These are phyloP conservation scores for Candida sp. DNA, from an alignment of 1,139 yeast species.

Conservation along the genomic window DNA sequence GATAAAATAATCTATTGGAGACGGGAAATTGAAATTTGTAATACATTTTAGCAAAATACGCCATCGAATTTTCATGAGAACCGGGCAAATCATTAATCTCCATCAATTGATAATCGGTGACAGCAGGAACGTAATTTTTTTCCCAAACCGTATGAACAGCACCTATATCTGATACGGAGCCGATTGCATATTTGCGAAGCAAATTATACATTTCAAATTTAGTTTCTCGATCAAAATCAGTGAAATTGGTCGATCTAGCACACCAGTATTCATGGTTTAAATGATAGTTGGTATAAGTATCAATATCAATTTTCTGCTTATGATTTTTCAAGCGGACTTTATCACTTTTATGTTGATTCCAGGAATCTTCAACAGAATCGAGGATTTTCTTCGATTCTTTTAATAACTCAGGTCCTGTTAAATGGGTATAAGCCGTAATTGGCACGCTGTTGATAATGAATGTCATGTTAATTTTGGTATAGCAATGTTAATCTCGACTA, in stretches of 20 bases:
- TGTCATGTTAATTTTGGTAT: neutral
- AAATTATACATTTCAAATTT: neutral
- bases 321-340: neutral
- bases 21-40: conserved; percentile 53
- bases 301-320: neutral
- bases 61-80: conserved; percentile 8
- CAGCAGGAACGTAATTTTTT: conserved; percentile 28
- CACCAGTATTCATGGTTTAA: conserved; percentile 18
- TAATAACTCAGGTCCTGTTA: neutral
- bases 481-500: no score
- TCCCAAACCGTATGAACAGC: conserved; percentile 35
- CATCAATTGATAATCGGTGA: conserved; percentile 19
- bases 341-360: neutral
- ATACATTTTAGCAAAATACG: conserved; percentile 26
- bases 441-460: neutral
- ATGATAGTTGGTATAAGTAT: conserved; percentile 12
- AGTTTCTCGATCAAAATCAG: conserved; percentile 10
- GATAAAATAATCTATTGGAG: conserved; percentile 52
- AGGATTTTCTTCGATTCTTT: neutral
- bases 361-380: neutral
- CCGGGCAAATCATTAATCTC: conserved; percentile 5
- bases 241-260: conserved; percentile 16
- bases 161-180: conserved; percentile 11
- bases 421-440: neutral
- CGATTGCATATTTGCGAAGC: conserved; percentile 12